Evolutionary conservation across 805 yeast species (phyloP).

Genomic region (Pichia heedii): DNA sequence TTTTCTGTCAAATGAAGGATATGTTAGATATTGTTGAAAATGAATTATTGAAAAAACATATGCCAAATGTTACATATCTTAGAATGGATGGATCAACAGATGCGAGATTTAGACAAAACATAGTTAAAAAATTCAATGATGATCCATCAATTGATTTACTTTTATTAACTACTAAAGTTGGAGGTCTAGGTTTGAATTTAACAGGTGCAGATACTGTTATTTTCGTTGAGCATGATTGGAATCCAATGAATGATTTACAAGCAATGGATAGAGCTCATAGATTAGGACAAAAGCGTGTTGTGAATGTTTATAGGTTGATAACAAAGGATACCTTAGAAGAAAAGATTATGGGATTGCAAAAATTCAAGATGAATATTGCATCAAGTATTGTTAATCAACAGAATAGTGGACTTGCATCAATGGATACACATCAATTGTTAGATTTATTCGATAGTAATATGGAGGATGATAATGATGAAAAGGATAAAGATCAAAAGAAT

Average conservation of each 20-base stretch:
- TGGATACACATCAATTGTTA: slow-evolving; percentile 91
- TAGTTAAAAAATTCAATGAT: slow-evolving; percentile 85
- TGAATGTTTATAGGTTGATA: slow-evolving; percentile 88
- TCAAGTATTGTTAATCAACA: slow-evolving; percentile 95
- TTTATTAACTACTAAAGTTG: slow-evolving; percentile 90
- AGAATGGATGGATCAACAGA: slow-evolving; percentile 92
- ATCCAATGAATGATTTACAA: slow-evolving; percentile 97
- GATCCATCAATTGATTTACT: slow-evolving; percentile 96
- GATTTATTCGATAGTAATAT: slow-evolving; percentile 70
- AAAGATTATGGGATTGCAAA: slow-evolving; percentile 96
- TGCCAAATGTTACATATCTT: slow-evolving; percentile 92
- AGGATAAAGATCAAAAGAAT: slow-evolving; percentile 14
- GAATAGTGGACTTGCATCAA: slow-evolving; percentile 87
- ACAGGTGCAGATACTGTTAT: slow-evolving; percentile 99
- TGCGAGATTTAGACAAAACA: slow-evolving; percentile 81
- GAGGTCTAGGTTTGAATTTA: slow-evolving; percentile 94
- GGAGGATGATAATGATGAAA: slow-evolving; percentile 21
- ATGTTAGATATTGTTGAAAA: slow-evolving; percentile 96
- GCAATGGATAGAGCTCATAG: slow-evolving; percentile 99
- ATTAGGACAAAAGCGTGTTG: slow-evolving; percentile 95
- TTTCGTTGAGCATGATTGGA: slow-evolving; percentile 99
- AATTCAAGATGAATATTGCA: slow-evolving; percentile 95
- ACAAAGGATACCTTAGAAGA: slow-evolving; percentile 93
- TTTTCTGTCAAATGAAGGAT: slow-evolving; percentile 94
- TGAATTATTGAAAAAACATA: slow-evolving; percentile 67